Evolutionary conservation across 2,329 filamentous ascomycete genomes (phyloP).

Genomic region (Metarhizium album): DNA sequence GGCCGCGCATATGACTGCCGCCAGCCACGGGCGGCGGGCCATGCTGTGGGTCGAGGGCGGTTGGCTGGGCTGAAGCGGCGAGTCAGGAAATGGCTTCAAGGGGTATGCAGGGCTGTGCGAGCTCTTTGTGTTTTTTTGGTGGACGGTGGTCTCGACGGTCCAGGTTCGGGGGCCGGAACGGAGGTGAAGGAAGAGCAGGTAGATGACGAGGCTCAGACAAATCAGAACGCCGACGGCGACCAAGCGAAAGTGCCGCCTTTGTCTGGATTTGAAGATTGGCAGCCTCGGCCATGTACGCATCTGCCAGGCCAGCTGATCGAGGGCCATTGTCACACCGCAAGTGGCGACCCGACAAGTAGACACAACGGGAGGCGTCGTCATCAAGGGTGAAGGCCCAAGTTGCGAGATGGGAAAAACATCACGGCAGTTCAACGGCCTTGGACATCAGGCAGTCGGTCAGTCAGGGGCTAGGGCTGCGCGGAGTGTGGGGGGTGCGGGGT

Average conservation of each 20-base stretch:
- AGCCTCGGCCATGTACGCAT: neutral
- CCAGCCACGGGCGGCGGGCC: constrained; percentile 15
- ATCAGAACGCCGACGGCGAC: neutral
- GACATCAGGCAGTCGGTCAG: no score
- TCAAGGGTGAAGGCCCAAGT: no score
- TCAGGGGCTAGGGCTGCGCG: no score
- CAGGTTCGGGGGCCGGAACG: constrained; percentile 1
- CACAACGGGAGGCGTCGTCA: no score
- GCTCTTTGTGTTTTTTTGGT: constrained; percentile 3
- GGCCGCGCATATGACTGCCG: constrained; percentile 19
- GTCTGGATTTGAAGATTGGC: neutral
- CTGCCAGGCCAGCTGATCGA: neutral
- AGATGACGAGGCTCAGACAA: neutral
- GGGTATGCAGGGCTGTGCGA: constrained; percentile 7
- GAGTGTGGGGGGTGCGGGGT: no score
- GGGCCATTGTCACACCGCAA: neutral
- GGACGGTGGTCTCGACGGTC: constrained; percentile 5
- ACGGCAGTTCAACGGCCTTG: no score
- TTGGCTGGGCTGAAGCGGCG: constrained; percentile 14
- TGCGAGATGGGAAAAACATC: no score
- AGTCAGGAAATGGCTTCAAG: constrained; percentile 15
- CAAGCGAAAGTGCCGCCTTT: neutral
- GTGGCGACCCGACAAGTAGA: no score
- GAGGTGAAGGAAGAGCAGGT: neutral
- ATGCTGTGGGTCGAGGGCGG: neutral